Conservation (phyloP, 2,329 filamentous ascomycete species). For the Rhinocladiella similis region DNA sequence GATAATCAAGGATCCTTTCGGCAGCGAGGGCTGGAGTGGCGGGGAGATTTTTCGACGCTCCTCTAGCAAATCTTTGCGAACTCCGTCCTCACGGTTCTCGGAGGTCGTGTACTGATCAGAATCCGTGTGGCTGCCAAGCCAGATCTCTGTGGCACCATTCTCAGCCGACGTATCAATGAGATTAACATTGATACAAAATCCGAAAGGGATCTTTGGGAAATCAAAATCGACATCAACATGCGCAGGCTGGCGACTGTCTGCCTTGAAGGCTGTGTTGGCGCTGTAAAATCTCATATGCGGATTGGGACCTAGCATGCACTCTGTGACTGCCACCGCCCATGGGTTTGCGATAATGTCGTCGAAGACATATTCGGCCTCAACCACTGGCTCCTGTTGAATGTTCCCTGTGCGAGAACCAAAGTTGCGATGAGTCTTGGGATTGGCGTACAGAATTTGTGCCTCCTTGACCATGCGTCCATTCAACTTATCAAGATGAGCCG, state of each 20-base stretch:
- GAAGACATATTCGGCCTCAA: not conserved
- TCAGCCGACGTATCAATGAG: slow-evolving; percentile 45
- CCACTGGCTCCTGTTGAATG: not conserved
- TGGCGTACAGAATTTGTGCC: not conserved
- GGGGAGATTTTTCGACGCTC: slow-evolving; percentile 33
- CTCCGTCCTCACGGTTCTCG: slow-evolving; percentile 23
- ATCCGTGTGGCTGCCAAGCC: slow-evolving; percentile 48
- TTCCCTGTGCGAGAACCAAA: not conserved
- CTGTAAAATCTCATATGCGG: slow-evolving; percentile 38
- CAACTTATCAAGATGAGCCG: not conserved
- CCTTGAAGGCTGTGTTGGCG: slow-evolving; percentile 41
- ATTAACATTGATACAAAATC: slow-evolving; percentile 49
- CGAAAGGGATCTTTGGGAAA: slow-evolving; percentile 49
- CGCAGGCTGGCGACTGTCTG: slow-evolving; percentile 38
- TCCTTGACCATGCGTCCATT: not conserved
- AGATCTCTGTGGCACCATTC: slow-evolving; percentile 52
- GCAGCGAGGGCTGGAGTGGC: slow-evolving; percentile 37
- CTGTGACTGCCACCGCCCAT: slow-evolving; percentile 20
- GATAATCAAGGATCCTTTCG: slow-evolving; percentile 53
- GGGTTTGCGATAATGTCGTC: not conserved
- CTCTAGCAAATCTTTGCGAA: slow-evolving; percentile 33
- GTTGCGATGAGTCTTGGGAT: not conserved
- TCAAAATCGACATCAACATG: slow-evolving; percentile 46
- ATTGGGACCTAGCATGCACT: slow-evolving; percentile 37
- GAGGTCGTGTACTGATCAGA: slow-evolving; percentile 28